Evolutionary conservation across 1,139 yeast species (phyloP), one percentile per base, ranked within the genome.

Genomic region (Ashbya aceris): DNA sequence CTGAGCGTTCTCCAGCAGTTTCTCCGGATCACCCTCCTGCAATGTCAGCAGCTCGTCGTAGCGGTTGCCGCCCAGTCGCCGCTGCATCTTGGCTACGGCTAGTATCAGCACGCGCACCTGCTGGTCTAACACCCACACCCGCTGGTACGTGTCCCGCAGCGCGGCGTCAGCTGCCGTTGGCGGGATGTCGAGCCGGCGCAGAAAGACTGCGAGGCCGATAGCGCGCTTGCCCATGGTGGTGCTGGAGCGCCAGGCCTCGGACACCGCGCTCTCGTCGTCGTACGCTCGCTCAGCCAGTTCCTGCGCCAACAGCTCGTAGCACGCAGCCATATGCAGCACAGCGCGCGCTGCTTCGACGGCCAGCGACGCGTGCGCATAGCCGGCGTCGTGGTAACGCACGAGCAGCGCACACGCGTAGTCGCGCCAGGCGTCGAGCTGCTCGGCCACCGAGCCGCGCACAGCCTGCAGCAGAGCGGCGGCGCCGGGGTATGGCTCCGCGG

Each of bases 71-170:
- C 45, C 49, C 27, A 59, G 36, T 33, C 48, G 46, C 2, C 49
- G 36, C 35, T 56, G 49, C 35, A 58, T 39, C 49, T 58, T 58
- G 7, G 60, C 49, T 8, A 59, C 41, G 10, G 62, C 49, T 8
- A 59, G 36, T 11, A 54, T 45, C 5, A 59, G 47, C 4, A 58
- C 44, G 4, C 60, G 53, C 13, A 58, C 40, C 43, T 59, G 61
- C 37, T 58, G 62, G 20, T 55, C 26, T 34, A 57, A 33, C 30
- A 40, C 29, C 46, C 43, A 43, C 36, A 38, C 38, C 23, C 23
- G 23, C 3, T 17, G 23, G 23, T 17, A 17, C 23, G 23, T 17
- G 5, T 17, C 23, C 5, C 23, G 23, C 26, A 36, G 32, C 26
- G 40, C 32, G 38, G 30, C 30, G 33, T 33, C 35, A 23, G 36